Conservation (phyloP, 106 monocot species). For the Alisma plantagoaquatica region DNA sequence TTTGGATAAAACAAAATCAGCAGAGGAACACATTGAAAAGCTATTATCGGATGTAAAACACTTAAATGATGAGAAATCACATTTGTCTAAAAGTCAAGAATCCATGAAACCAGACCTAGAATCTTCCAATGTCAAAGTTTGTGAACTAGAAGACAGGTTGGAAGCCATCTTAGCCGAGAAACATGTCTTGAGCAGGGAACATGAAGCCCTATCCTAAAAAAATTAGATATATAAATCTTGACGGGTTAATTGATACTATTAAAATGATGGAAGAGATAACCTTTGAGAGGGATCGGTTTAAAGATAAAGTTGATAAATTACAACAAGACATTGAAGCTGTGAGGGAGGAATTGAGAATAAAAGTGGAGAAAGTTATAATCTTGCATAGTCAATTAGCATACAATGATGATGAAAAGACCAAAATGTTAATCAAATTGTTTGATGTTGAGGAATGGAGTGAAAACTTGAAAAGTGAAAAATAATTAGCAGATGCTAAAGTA, state of each 20-base stretch:
- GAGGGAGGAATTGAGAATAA: conserved; percentile 26
- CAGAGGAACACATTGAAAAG: conserved; percentile 15
- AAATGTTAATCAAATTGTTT: conserved; percentile 2
- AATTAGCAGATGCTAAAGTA: neutral
- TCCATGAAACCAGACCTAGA: conserved; percentile 17
- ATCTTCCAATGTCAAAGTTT: conserved; percentile 12
- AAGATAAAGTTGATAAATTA: too few relatives aligned
- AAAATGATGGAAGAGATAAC: too few relatives aligned
- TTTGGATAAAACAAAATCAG: conserved; percentile 5
- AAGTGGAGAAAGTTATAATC: conserved; percentile 17
- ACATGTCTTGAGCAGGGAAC: too few relatives aligned
- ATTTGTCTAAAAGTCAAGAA: conserved; percentile 1
- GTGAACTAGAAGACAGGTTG: conserved; percentile 24
- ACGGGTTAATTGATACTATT: too few relatives aligned
- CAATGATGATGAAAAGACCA: conserved; percentile 9
- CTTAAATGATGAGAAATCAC: conserved; percentile 7
- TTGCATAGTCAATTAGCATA: conserved; percentile 15
- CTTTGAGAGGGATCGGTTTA: too few relatives aligned
- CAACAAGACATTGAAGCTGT: conserved; percentile 22
- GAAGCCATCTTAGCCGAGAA: too few relatives aligned
- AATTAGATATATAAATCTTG: too few relatives aligned
- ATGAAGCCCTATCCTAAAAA: too few relatives aligned
- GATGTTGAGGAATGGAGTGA: conserved; percentile 11
- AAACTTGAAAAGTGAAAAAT: conserved; percentile 1
- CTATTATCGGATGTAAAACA: conserved; percentile 20